phyloP scores from a whole-genome alignment of 73 alveolate species.

The Effrenium voratum region DNA sequence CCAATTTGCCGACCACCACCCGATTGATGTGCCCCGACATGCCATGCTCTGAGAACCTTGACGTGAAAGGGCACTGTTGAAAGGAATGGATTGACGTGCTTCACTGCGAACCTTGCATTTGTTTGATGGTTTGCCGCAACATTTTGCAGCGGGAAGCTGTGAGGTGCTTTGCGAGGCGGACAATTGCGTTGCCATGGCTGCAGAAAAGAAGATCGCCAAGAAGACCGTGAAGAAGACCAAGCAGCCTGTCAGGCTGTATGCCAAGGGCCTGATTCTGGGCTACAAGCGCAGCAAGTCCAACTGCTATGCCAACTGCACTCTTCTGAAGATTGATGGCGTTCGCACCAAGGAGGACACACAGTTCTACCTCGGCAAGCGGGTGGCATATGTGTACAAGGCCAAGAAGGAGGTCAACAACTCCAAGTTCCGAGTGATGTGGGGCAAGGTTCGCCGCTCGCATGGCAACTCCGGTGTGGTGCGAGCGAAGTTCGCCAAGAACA shows the following conservation, averaged over 20 bases:
- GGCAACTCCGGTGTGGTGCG: constrained; percentile 62
- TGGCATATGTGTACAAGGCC: constrained; percentile 66
- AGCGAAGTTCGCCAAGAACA: constrained; percentile 58
- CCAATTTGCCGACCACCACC: too few species aligned
- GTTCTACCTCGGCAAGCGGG: constrained; percentile 68
- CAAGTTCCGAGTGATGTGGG: constrained; percentile 59
- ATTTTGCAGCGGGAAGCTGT: too few species aligned
- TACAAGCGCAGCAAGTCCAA: constrained; percentile 93
- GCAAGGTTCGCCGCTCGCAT: constrained; percentile 61
- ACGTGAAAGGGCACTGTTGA: too few species aligned
- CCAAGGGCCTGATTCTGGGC: constrained; percentile 82
- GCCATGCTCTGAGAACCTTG: too few species aligned
- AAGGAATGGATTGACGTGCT: too few species aligned
- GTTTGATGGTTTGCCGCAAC: too few species aligned
- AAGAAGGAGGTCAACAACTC: constrained; percentile 44
- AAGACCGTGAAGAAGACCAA: constrained; percentile 21
- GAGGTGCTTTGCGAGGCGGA: too few species aligned
- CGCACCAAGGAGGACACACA: constrained; percentile 69
- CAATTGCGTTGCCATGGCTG: constrained; percentile 80
- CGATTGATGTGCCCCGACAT: too few species aligned
- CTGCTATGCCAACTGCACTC: constrained; percentile 73
- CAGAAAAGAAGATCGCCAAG: constrained; percentile 7
- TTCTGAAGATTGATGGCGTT: constrained; percentile 82
- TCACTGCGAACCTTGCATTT: too few species aligned
- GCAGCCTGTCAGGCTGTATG: constrained; percentile 70